These are phyloP conservation scores for Lachancea lanzarotensis DNA, from an alignment of 805 yeast genomes.

Conservation along the genomic window DNA sequence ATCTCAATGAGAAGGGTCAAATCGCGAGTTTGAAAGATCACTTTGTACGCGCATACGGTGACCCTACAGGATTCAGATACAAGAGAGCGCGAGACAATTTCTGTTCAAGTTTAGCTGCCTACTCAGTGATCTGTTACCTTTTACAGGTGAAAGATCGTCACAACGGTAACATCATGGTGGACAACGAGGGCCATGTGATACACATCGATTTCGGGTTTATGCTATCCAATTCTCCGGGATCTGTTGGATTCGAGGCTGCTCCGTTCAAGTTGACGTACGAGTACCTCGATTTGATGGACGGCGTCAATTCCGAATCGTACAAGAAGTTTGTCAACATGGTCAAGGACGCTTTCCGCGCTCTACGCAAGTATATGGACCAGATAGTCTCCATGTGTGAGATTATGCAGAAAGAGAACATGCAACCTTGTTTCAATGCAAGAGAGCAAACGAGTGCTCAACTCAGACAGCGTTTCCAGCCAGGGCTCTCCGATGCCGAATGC, in stretches of 20 bases:
- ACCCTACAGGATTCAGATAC: constrained; percentile 45
- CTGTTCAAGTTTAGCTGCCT: constrained; percentile 81
- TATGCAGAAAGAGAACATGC: constrained; percentile 84
- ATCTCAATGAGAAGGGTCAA: constrained; percentile 52
- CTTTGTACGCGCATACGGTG: constrained; percentile 70
- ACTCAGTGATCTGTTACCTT: constrained; percentile 83
- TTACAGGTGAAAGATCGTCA: constrained; percentile 94
- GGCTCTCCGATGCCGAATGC: constrained; percentile 55
- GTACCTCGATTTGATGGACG: constrained; percentile 84
- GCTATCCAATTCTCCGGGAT: constrained; percentile 91
- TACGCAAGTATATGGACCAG: constrained; percentile 68
- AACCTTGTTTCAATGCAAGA: constrained; percentile 91
- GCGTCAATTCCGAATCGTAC: constrained; percentile 56
- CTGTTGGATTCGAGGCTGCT: constrained; percentile 95
- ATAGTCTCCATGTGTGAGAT: constrained; percentile 79
- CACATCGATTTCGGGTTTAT: constrained; percentile 95
- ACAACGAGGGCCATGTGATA: constrained; percentile 89
- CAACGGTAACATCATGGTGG: constrained; percentile 96
- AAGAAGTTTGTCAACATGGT: constrained; percentile 53
- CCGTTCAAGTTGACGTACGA: constrained; percentile 91
- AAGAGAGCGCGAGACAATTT: constrained; percentile 78
- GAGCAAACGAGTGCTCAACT: constrained; percentile 72
- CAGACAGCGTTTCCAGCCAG: constrained; percentile 74
- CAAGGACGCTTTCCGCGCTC: constrained; percentile 64
- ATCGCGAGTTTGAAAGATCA: constrained; percentile 75